Conservation (phyloP, 495 filamentous ascomycete genomes). For the Clavariopsis aquatica region DNA sequence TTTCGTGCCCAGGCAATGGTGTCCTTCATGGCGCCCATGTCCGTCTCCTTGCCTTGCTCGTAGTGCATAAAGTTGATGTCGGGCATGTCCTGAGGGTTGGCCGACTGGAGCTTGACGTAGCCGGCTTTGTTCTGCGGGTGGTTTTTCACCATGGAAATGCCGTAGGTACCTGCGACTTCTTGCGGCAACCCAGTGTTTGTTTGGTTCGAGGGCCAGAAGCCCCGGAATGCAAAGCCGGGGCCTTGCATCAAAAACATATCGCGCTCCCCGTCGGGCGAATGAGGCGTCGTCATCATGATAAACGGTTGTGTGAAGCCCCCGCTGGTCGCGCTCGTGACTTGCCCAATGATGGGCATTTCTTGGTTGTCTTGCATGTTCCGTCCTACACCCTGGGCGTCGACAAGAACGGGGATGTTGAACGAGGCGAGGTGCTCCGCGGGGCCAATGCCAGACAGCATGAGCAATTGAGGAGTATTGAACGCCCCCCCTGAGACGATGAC, state of each 20-base stretch:
- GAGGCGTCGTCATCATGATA: constrained; percentile 20
- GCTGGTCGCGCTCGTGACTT: neutral
- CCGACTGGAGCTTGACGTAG: constrained; percentile 19
- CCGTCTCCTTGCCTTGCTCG: constrained; percentile 16
- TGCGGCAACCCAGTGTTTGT: constrained; percentile 16
- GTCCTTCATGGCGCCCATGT: constrained; percentile 31
- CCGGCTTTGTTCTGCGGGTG: constrained; percentile 30
- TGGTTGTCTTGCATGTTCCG: constrained; percentile 36
- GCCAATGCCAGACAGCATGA: constrained; percentile 37
- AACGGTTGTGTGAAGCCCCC: constrained; percentile 21
- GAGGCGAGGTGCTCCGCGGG: constrained; percentile 25
- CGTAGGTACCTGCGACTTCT: constrained; percentile 17
- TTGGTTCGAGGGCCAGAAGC: constrained; percentile 32
- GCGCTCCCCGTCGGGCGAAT: constrained; percentile 29
- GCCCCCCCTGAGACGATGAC: constrained; percentile 35
- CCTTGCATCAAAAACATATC: constrained; percentile 35
- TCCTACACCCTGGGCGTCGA: constrained; percentile 28
- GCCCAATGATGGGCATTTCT: constrained; percentile 31
- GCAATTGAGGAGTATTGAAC: constrained; percentile 32
- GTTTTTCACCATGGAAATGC: constrained; percentile 32
- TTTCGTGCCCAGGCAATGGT: constrained; percentile 31
- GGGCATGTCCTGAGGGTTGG: constrained; percentile 31
- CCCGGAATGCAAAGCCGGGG: constrained; percentile 28
- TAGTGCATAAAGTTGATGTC: constrained; percentile 34
- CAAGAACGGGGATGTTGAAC: constrained; percentile 29